phyloP scores from a whole-genome alignment of 345 rosid genomes.

The Pseudoturritis turrita region DNA sequence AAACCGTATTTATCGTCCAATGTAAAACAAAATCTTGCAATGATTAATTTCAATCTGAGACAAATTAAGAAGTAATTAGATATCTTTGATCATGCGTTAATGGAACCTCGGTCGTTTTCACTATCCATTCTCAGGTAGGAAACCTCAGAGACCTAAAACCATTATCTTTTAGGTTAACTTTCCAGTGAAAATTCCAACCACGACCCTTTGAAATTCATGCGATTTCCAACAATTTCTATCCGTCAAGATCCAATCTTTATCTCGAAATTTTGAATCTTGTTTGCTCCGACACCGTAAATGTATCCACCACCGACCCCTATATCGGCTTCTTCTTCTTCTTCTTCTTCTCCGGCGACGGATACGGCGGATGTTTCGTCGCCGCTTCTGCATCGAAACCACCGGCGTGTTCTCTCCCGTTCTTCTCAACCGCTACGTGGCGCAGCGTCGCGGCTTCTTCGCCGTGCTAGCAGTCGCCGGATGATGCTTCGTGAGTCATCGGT shows the following conservation, averaged over 20 bases:
- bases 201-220: not conserved
- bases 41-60: not conserved
- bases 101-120: not conserved
- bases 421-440: slow-evolving; percentile 50
- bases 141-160: not conserved
- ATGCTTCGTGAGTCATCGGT: slow-evolving; percentile 79
- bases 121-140: not conserved
- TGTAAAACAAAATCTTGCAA: not conserved
- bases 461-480: slow-evolving; percentile 62
- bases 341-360: slow-evolving; percentile 25
- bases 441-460: slow-evolving; percentile 66
- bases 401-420: slow-evolving; percentile 45
- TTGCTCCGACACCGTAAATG: slow-evolving; percentile 21
- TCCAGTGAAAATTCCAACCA: not conserved
- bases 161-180: not conserved
- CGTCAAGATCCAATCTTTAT: slow-evolving; percentile 9
- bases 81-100: not conserved
- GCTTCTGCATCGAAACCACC: slow-evolving; percentile 37
- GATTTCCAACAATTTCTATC: not conserved
- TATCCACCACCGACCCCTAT: slow-evolving; percentile 22
- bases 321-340: slow-evolving; percentile 2
- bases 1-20: not conserved
- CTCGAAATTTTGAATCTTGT: not conserved
- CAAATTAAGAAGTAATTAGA: not conserved
- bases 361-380: slow-evolving; percentile 37